Percentiles rank a stretch among this genome's conserved stretches.
phyloP scores from a whole-genome alignment of 2,329 filamentous ascomycete species.

The Bipolaris cookei region DNA sequence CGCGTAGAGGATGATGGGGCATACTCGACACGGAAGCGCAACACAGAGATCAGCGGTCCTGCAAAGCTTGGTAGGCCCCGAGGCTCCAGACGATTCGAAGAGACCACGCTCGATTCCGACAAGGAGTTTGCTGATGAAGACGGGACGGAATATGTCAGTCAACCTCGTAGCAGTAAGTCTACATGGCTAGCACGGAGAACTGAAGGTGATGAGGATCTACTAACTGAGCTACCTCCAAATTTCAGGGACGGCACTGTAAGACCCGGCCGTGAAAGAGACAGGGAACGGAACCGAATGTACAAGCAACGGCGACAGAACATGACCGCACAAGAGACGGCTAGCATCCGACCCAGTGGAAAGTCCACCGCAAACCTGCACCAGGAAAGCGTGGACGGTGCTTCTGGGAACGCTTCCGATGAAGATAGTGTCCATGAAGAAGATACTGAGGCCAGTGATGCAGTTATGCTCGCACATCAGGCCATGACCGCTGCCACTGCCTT shows the following conservation, averaged over 20 bases:
- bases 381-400: slow-evolving; percentile 38
- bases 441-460: slow-evolving; percentile 30
- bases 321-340: slow-evolving; percentile 31
- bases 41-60: slow-evolving; percentile 31
- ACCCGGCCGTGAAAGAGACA: slow-evolving; percentile 36
- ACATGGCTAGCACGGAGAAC: slow-evolving; percentile 53
- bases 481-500: slow-evolving; percentile 31
- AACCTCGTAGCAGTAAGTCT: slow-evolving; percentile 37
- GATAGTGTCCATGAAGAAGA: slow-evolving; percentile 43
- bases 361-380: slow-evolving; percentile 32
- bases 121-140: slow-evolving; percentile 47
- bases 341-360: slow-evolving; percentile 33
- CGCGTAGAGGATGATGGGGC: slow-evolving; percentile 52
- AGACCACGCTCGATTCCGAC: slow-evolving; percentile 55
- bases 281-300: slow-evolving; percentile 29
- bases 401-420: slow-evolving; percentile 34
- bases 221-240: slow-evolving; percentile 52
- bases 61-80: slow-evolving; percentile 32
- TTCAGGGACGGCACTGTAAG: slow-evolving; percentile 48
- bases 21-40: slow-evolving; percentile 44
- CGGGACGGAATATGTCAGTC: slow-evolving; percentile 22
- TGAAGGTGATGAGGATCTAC: slow-evolving; percentile 51
- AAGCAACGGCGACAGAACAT: slow-evolving; percentile 37
- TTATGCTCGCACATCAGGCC: slow-evolving; percentile 33
- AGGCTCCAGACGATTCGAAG: slow-evolving; percentile 49